These are phyloP conservation scores for Globisporangium viniferum DNA, from an alignment of 352 stramenopile species.

Conservation along the genomic window DNA sequence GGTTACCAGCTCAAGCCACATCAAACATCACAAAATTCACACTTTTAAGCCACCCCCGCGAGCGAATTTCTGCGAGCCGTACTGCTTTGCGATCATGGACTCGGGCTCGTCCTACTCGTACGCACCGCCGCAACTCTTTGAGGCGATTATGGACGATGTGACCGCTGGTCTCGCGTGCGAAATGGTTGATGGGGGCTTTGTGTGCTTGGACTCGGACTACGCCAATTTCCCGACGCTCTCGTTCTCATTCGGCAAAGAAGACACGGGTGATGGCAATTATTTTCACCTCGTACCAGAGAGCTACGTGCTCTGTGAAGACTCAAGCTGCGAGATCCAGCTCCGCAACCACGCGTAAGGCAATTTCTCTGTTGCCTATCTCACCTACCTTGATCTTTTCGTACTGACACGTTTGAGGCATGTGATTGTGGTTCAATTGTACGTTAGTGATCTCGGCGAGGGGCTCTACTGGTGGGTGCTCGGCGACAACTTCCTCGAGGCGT, in stretches of 20 bases:
- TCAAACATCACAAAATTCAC: not conserved
- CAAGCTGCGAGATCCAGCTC: constrained; percentile 42
- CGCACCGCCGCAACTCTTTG: constrained; percentile 36
- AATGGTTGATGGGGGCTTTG: constrained; percentile 11
- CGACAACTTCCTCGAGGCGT: constrained; percentile 52
- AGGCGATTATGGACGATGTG: constrained; percentile 35
- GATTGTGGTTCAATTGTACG: not conserved
- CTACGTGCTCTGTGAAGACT: constrained; percentile 37
- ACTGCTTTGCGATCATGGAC: constrained; percentile 60
- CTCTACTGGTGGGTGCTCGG: constrained; percentile 62
- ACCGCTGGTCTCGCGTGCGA: constrained; percentile 31
- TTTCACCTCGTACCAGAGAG: constrained; percentile 38
- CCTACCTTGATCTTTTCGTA: not conserved
- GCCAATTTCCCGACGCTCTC: constrained; percentile 45
- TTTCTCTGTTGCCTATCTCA: not conserved
- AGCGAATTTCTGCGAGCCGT: constrained; percentile 28
- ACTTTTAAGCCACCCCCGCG: not conserved
- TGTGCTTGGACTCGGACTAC: constrained; percentile 27
- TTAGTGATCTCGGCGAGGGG: constrained; percentile 35
- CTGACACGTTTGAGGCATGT: not conserved
- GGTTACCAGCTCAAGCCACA: not conserved
- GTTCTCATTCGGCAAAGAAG: constrained; percentile 30
- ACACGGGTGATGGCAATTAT: constrained; percentile 20
- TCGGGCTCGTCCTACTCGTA: constrained; percentile 51
- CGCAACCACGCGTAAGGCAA: constrained; percentile 32